phyloP scores from a whole-genome alignment of 164 flowering plant species.

The Tetrastigma voinierianum region DNA sequence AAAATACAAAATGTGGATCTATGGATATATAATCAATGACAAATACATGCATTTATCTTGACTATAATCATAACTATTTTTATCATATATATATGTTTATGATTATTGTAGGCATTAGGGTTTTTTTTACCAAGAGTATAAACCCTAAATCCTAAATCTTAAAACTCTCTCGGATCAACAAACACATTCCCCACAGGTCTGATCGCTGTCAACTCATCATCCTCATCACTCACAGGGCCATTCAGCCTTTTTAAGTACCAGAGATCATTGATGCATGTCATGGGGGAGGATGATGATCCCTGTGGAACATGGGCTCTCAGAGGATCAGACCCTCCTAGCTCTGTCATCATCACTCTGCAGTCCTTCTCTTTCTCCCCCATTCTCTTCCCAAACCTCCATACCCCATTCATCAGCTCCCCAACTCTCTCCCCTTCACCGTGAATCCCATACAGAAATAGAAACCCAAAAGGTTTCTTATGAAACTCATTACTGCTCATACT shows the following conservation, averaged over 20 bases:
- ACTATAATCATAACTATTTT: too few species aligned
- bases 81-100: too few species aligned
- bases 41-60: too few species aligned
- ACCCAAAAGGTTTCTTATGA: slow-evolving; percentile 37
- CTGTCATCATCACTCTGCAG: slow-evolving; percentile 43
- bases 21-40: too few species aligned
- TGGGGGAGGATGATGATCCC: slow-evolving; percentile 28
- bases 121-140: too few species aligned
- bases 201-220: slow-evolving; percentile 1
- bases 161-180: slow-evolving; percentile 62
- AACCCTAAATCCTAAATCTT: too few species aligned
- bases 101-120: too few species aligned
- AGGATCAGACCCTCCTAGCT: slow-evolving; percentile 43
- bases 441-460: slow-evolving; percentile 48
- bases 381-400: slow-evolving; percentile 43
- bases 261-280: slow-evolving; percentile 38
- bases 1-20: too few species aligned
- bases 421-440: slow-evolving; percentile 53
- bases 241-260: slow-evolving; percentile 43
- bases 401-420: slow-evolving; percentile 43
- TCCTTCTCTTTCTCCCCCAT: slow-evolving; percentile 40
- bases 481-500: slow-evolving; percentile 7
- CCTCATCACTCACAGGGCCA: slow-evolving; percentile 4
- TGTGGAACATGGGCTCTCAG: slow-evolving; percentile 32
- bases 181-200: slow-evolving; percentile 32